Evolutionary conservation across 352 stramenopile species (phyloP), one percentile per base, ranked within the genome.

Genomic region (Globisporangium yorkense): DNA sequence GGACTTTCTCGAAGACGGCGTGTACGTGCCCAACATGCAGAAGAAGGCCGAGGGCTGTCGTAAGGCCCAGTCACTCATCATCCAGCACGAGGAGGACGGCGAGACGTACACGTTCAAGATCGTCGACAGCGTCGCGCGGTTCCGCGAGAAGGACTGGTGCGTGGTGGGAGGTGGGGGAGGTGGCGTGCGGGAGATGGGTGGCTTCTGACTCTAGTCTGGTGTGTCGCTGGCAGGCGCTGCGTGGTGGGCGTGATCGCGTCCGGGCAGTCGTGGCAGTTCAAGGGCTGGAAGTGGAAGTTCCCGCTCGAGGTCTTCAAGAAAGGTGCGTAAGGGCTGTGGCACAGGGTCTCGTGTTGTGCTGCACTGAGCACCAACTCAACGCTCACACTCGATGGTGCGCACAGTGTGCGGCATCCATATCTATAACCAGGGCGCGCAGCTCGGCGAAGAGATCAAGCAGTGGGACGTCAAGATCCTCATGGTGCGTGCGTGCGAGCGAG

Each of bases 261-360:
- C 12, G 89, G 89, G 2, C 84, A 94, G 52, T 72, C 79, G 46
- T 97, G 89, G 89, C 89, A 97, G 71, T 97, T 97, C 61, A 96
- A 96, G 75, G 89, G 88, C 13, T 97, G 89, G 89, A 92, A 96
- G 70, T 96, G 83, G 78, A 90, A 93, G 49, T 94, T 96, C 63
- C 89, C 89, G 16, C 71, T 97, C 4, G 84, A 95, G 59, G 72
- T 96, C 5, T 97, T 97, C 66, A 94, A 97, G 72, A 88, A 94
- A 77, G 84, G 87, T 95, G 46, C 8, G 52, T 58, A 27, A 27
- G 24, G 24, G 24, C 24, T 1, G 24, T 27, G 24, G 2, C 24
- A 27, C 24, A 27, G 24, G 24, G 24, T 27, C 24, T 27, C 24
- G 24, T 27, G 24, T 27, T 27, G 24, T 27, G 24, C 24, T 27